phyloP scores from a whole-genome alignment of 208 protist species.

The Crithidia fasciculata region DNA sequence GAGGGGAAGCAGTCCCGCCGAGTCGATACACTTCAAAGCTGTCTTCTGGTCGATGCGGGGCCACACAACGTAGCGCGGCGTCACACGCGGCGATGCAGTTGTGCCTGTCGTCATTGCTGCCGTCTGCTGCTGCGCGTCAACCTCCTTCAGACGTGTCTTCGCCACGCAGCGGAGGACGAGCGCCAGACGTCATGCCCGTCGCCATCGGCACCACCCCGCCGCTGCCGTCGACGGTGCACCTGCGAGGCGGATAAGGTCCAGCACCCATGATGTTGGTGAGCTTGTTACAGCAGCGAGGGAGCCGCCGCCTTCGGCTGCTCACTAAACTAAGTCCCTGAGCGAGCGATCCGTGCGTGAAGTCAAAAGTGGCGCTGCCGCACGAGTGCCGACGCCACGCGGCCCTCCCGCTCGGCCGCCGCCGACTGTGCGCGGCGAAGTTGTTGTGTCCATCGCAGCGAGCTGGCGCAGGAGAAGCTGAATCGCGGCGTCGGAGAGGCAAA shows the following conservation, averaged over 20 bases:
- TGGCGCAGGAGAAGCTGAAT: slow-evolving; percentile 94
- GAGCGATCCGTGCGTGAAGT: slow-evolving; percentile 95
- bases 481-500: slow-evolving; percentile 81
- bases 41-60: slow-evolving; percentile 98
- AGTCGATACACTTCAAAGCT: slow-evolving; percentile 96
- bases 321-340: slow-evolving; percentile 94
- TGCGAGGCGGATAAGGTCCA: slow-evolving; percentile 75
- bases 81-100: background rate
- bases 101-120: background rate
- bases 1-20: slow-evolving; percentile 72
- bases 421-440: slow-evolving; percentile 87
- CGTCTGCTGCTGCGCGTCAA: slow-evolving; percentile 1
- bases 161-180: slow-evolving; percentile 78
- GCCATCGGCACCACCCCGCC: slow-evolving; percentile 93
- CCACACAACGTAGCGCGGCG: slow-evolving; percentile 93
- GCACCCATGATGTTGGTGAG: slow-evolving; percentile 91
- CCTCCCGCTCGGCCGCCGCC: slow-evolving; percentile 98
- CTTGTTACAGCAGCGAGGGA: slow-evolving; percentile 92
- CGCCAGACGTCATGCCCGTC: slow-evolving; percentile 95
- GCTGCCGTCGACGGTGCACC: slow-evolving; percentile 50
- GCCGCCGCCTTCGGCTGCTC: slow-evolving; percentile 98
- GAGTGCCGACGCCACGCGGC: slow-evolving; percentile 82
- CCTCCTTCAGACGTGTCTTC: slow-evolving; percentile 28
- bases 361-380: slow-evolving; percentile 89
- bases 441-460: slow-evolving; percentile 95